These are phyloP conservation scores for Penicillium fimorum DNA, from an alignment of 495 filamentous ascomycete genomes.

Conservation along the genomic window DNA sequence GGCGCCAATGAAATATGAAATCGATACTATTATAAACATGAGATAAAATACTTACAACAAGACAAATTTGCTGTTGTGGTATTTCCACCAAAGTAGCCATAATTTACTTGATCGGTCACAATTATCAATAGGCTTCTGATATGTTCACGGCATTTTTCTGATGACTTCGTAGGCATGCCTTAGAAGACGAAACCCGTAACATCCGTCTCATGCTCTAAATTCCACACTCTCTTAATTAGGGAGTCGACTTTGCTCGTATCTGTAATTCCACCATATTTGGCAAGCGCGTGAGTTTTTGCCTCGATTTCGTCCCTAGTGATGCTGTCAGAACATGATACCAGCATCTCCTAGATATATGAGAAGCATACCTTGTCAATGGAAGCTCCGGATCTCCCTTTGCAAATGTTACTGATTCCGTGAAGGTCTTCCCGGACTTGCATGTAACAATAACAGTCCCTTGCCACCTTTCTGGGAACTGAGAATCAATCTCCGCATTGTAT, in stretches of 20 bases:
- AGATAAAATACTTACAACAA: not conserved
- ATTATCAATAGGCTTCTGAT: not conserved
- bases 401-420: conserved; percentile 28
- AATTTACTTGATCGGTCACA: not conserved
- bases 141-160: not conserved
- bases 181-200: conserved; percentile 27
- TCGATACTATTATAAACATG: not conserved
- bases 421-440: conserved; percentile 26
- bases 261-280: conserved; percentile 27
- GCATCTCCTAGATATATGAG: not conserved
- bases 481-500: conserved; percentile 31
- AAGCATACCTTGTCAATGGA: conserved; percentile 31
- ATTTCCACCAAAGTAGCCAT: not conserved
- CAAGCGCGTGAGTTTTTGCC: conserved; percentile 25
- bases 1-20: conserved; percentile 2
- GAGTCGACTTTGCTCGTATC: conserved; percentile 21
- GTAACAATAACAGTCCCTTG: conserved; percentile 33
- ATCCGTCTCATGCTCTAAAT: conserved; percentile 24
- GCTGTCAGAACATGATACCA: not conserved
- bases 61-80: not conserved
- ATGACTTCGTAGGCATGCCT: not conserved
- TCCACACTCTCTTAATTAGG: conserved; percentile 30
- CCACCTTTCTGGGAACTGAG: conserved; percentile 32
- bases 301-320: conserved; percentile 29
- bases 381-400: conserved; percentile 37